Conservation (phyloP, 129 eudicot genomes). For the Arctium minus region DNA sequence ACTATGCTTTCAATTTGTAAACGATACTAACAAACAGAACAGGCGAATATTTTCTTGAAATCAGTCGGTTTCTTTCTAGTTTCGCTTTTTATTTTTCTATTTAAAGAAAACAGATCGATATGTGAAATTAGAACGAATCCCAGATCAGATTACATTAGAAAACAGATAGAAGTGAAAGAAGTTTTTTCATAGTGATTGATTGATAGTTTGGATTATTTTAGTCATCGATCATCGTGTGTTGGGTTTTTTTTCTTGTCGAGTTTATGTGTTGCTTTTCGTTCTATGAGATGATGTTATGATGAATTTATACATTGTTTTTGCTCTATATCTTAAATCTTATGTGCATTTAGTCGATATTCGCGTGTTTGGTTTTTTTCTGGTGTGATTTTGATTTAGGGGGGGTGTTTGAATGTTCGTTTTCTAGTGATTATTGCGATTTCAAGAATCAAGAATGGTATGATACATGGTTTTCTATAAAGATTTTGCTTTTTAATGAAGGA, state of each 20-base stretch:
- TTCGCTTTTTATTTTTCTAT: not conserved
- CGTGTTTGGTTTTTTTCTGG: not conserved
- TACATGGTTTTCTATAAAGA: not conserved
- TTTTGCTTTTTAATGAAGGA: not conserved
- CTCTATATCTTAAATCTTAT: not conserved
- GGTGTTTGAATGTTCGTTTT: not conserved
- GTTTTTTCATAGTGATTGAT: slow-evolving; percentile 24
- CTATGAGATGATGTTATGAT: not conserved
- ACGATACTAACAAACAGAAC: slow-evolving; percentile 28
- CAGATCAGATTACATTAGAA: slow-evolving; percentile 10
- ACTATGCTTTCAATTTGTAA: slow-evolving; percentile 26
- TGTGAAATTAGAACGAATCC: slow-evolving; percentile 22
- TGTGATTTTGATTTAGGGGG: not conserved
- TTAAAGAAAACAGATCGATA: not conserved
- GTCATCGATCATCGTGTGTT: not conserved
- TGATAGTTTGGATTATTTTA: slow-evolving; percentile 15
- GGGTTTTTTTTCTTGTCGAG: not conserved
- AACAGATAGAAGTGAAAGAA: slow-evolving; percentile 8
- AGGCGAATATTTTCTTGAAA: slow-evolving; percentile 17
- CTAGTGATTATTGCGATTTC: slow-evolving; percentile 6
- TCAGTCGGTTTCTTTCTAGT: not conserved
- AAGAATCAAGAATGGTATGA: not conserved
- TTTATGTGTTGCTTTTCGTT: not conserved
- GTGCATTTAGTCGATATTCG: not conserved
- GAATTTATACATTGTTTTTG: not conserved